Conservation (phyloP, 129 eudicot species). For the sunflower (Helianthus annuus) region DNA sequence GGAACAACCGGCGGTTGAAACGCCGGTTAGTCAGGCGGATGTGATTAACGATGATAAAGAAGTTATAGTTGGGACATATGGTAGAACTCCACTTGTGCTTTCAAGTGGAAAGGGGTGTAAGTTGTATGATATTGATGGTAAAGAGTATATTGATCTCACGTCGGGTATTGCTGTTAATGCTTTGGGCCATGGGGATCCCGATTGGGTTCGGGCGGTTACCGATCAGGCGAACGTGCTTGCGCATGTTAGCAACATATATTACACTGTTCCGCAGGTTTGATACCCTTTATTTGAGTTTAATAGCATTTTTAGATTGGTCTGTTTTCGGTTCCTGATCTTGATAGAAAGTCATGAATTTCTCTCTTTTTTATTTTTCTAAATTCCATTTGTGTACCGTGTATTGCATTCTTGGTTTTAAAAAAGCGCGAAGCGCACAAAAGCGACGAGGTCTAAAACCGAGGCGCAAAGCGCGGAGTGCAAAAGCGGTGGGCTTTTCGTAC, state of each 20-base stretch:
- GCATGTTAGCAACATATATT: conserved; percentile 70
- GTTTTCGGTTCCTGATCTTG: neutral
- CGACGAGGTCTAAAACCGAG: too few species aligned
- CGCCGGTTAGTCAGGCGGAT: conserved; percentile 35
- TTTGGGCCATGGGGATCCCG: conserved; percentile 85
- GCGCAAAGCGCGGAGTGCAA: too few species aligned
- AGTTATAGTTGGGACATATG: conserved; percentile 74
- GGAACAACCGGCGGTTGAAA: neutral
- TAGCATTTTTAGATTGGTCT: neutral
- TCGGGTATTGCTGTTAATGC: conserved; percentile 96
- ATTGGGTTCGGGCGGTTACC: conserved; percentile 64
- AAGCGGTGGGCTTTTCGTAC: too few species aligned
- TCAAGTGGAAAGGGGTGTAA: conserved; percentile 82
- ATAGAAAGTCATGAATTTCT: neutral
- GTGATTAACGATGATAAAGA: conserved; percentile 60
- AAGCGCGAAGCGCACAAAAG: too few species aligned
- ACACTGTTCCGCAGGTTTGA: conserved; percentile 71
- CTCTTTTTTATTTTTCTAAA: too few species aligned
- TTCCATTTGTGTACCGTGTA: too few species aligned
- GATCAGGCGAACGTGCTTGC: conserved; percentile 55
- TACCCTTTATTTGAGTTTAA: neutral
- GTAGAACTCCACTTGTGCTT: conserved; percentile 70
- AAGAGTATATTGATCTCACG: conserved; percentile 71
- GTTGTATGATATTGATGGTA: conserved; percentile 71
- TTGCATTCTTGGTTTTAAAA: too few species aligned